These are phyloP conservation scores for Pharnaceum exiguum DNA, from an alignment of 148 eudicot species.

Conservation along the genomic window DNA sequence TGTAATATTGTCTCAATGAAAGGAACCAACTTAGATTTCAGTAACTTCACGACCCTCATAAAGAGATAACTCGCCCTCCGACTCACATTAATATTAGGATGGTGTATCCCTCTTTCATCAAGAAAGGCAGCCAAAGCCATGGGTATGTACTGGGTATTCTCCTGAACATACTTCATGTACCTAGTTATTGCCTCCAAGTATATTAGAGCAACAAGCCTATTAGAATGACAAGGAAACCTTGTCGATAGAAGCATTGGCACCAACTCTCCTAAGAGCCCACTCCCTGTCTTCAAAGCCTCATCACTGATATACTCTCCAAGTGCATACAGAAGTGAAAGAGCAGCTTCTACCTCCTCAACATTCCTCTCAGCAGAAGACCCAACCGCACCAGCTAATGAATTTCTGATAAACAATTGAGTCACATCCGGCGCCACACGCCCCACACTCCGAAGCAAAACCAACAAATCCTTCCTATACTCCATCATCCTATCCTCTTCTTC, in stretches of 20 bases:
- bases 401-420: constrained; percentile 67
- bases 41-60: constrained; percentile 83
- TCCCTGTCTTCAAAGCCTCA: constrained; percentile 66
- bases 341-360: constrained; percentile 95
- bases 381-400: constrained; percentile 63
- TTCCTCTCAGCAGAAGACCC: constrained; percentile 59
- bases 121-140: constrained; percentile 70
- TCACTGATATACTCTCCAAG: constrained; percentile 85
- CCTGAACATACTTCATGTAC: constrained; percentile 76
- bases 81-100: constrained; percentile 78
- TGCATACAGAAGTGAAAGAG: constrained; percentile 79
- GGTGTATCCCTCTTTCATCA: constrained; percentile 94
- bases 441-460: constrained; percentile 74
- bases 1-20: constrained; percentile 87
- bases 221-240: constrained; percentile 82
- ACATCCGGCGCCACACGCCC: constrained; percentile 92
- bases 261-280: constrained; percentile 69
- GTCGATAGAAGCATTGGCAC: constrained; percentile 84
- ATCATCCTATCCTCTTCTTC: constrained; percentile 95
- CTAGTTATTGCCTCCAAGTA: constrained; percentile 86
- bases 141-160: constrained; percentile 67
- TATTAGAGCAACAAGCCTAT: constrained; percentile 83
- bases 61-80: constrained; percentile 95
- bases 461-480: constrained; percentile 78
- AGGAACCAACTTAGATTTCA: constrained; percentile 82